Base-by-base conservation (phyloP, 1,284 basidiomycete genomes). In the Rhizopogon parksii region DNA sequence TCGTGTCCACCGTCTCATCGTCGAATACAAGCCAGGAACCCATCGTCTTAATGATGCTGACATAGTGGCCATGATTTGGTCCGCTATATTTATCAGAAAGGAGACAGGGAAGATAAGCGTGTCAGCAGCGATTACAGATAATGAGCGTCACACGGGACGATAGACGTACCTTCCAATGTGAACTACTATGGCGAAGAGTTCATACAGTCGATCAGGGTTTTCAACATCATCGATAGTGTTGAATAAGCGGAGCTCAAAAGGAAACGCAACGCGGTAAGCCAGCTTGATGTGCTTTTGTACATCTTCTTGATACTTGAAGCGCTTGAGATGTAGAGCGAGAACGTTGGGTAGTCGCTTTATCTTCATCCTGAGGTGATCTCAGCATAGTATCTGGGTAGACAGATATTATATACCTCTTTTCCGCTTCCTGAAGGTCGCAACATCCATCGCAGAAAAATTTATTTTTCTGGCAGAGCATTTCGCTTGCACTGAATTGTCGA, bases 361-460 rank as follows among this genome's bases (percentile, higher is more conserved):
- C 71, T 97, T 97, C 93, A 98, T 98, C 58, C 93, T 95, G 60
- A 7, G 24, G 5, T n/a, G 45, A 56, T 32, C 53, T 58, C 36
- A 57, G 55, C 37, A 40, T 46, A 35, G 40, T 35, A 42, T 35
- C 15, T 27, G 38, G 53, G 48, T n/a, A 40, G 15, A 15, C 34
- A 27, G 36, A 35, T 50, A 32, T 12, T 36, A 55, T 37, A 50
- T 50, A 91, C 91, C 95, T 79, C 74, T 96, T 95, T 74, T 99
- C 95, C 0, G 96, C 95, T 69, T 99, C 96, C 68, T 98, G 95
- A 21, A 98, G 71, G 47, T 94, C 92, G 60, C 94, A 95, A 70
- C 95, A 99, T 14, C 86, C 83, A 69, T 99, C 96, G 67, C 95
- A 99, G 69, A 94, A 97, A 69, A 98, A 99, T 72, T 98, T 99